Evolutionary conservation across 2,329 filamentous ascomycete genomes (phyloP).

Genomic region (Colletotrichum sp.): DNA sequence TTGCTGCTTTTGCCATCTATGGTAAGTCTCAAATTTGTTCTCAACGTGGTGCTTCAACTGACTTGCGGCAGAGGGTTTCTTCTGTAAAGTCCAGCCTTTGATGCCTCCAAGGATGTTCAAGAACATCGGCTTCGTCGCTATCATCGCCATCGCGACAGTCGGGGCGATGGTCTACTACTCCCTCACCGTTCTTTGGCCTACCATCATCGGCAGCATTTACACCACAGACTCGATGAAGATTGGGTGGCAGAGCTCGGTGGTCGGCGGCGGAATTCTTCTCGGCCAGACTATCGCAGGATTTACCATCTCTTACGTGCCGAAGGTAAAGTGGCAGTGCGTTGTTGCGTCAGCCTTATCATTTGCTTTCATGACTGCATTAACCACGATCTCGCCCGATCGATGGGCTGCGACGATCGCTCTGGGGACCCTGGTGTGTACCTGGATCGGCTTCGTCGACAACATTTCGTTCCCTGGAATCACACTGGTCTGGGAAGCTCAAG

Average conservation of each 20-base stretch:
- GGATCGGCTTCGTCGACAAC: constrained; percentile 44
- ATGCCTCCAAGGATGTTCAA: constrained; percentile 48
- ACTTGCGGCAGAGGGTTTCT: constrained; percentile 19
- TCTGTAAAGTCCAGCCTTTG: constrained; percentile 37
- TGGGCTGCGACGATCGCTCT: constrained; percentile 36
- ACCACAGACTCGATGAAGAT: constrained; percentile 39
- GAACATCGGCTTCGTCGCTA: constrained; percentile 42
- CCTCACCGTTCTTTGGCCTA: constrained; percentile 49
- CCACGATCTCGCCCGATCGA: constrained; percentile 29
- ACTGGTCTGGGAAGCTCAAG: constrained; percentile 49
- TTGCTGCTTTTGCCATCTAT: not conserved
- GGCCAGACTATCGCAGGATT: constrained; percentile 43
- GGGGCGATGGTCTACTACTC: constrained; percentile 51
- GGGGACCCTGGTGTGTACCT: constrained; percentile 32
- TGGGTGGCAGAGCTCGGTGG: constrained; percentile 46
- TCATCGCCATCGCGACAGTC: constrained; percentile 42
- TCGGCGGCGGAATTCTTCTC: constrained; percentile 45
- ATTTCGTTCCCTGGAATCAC: constrained; percentile 47
- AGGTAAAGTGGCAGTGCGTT: constrained; percentile 39
- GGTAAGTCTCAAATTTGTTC: not conserved
- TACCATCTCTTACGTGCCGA: constrained; percentile 38
- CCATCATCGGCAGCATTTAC: constrained; percentile 46
- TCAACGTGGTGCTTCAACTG: not conserved
- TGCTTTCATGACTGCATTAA: constrained; percentile 37
- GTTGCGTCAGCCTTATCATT: constrained; percentile 32